Evolutionary conservation across 2,329 filamentous ascomycete species (phyloP).

Genomic region (Aspergillus piperis): DNA sequence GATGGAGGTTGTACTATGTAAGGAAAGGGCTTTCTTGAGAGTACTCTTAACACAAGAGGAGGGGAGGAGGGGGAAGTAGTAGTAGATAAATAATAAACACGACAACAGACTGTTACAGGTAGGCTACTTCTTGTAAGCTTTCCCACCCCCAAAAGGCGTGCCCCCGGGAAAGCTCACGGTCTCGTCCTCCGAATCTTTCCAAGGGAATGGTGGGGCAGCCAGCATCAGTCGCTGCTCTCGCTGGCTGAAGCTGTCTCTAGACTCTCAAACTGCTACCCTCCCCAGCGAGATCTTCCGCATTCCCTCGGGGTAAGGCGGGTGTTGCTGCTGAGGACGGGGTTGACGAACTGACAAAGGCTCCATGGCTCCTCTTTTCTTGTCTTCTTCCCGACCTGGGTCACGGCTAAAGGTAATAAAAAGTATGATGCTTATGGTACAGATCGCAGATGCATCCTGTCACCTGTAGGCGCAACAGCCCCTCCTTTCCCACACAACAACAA

Average conservation of each 20-base stretch:
- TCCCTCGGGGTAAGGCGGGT: slow-evolving; percentile 37
- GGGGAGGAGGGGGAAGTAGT: slow-evolving; percentile 1
- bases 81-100: slow-evolving; percentile 8
- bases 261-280: slow-evolving; percentile 18
- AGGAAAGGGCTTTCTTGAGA: slow-evolving; percentile 5
- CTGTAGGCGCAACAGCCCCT: neutral
- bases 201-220: slow-evolving; percentile 39
- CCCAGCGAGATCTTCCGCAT: slow-evolving; percentile 42
- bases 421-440: neutral
- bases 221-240: slow-evolving; percentile 28
- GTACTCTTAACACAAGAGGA: slow-evolving; percentile 11
- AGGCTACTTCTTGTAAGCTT: slow-evolving; percentile 19
- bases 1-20: neutral
- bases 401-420: neutral
- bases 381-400: neutral
- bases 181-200: slow-evolving; percentile 41
- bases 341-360: neutral
- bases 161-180: slow-evolving; percentile 32
- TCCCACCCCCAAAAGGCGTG: slow-evolving; percentile 12
- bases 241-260: slow-evolving; percentile 28
- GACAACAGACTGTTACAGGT: neutral
- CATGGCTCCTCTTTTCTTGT: neutral
- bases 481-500: neutral
- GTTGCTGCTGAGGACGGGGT: slow-evolving; percentile 9
- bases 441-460: neutral